Conservation (phyloP, 1,284 basidiomycete species). For the Ustilago crameri region DNA sequence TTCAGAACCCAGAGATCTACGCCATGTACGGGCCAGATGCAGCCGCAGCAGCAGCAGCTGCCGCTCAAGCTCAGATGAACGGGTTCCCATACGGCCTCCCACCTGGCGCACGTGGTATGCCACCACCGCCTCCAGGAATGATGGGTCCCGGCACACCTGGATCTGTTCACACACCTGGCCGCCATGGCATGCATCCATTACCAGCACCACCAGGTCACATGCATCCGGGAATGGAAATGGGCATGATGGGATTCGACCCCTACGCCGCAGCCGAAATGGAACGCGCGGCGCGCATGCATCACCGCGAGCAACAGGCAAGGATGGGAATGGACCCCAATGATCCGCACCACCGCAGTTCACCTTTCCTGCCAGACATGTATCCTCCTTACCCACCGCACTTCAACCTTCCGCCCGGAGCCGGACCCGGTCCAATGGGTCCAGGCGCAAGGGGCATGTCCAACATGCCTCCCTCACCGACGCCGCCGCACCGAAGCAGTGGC, state of each 20-base stretch:
- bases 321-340: conserved; percentile 39
- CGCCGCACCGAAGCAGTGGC: conserved; percentile 29
- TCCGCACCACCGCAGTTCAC: conserved; percentile 39
- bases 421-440: conserved; percentile 13
- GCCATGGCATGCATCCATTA: conserved; percentile 33
- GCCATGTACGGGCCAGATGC: conserved; percentile 49
- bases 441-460: conserved; percentile 9
- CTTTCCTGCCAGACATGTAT: conserved; percentile 47
- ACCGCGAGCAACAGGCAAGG: conserved; percentile 42
- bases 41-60: conserved; percentile 38
- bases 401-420: conserved; percentile 22
- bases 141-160: conserved; percentile 34
- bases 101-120: conserved; percentile 21
- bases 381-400: conserved; percentile 36
- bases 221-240: conserved; percentile 40
- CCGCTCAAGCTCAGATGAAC: conserved; percentile 44
- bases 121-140: conserved; percentile 43
- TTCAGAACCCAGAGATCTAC: conserved; percentile 40
- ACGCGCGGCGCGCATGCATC: conserved; percentile 45
- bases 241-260: conserved; percentile 42
- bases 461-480: conserved; percentile 37
- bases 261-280: conserved; percentile 50
- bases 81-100: conserved; percentile 33
- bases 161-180: conserved; percentile 25
- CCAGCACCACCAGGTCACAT: conserved; percentile 30